Conservation (phyloP, 2,329 filamentous ascomycete genomes). For the Fusarium temperatum region DNA sequence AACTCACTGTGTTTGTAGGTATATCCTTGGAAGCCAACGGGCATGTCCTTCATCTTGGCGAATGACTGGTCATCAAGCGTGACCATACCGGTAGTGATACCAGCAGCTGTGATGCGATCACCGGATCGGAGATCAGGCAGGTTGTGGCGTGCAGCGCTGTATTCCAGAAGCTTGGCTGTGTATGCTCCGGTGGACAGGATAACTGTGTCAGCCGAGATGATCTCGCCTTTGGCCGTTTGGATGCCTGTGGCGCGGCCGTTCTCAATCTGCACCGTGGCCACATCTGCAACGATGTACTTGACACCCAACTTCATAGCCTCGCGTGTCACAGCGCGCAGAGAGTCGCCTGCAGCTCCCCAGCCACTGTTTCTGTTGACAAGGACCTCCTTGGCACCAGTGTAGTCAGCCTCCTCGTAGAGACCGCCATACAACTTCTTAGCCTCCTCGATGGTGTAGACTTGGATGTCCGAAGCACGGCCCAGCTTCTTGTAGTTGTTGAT, state of each 20-base stretch:
- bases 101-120: conserved; percentile 65
- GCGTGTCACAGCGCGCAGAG: conserved; percentile 63
- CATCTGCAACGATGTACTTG: conserved; percentile 65
- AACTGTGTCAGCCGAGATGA: conserved; percentile 59
- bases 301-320: conserved; percentile 64
- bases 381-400: conserved; percentile 66
- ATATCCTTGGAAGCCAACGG: conserved; percentile 57
- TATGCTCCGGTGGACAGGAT: conserved; percentile 67
- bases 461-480: conserved; percentile 51
- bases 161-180: conserved; percentile 64
- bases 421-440: conserved; percentile 63
- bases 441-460: conserved; percentile 56
- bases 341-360: conserved; percentile 70
- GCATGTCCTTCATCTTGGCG: conserved; percentile 57
- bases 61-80: conserved; percentile 59
- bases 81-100: conserved; percentile 67
- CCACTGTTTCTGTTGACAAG: conserved; percentile 69
- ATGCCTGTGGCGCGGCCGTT: conserved; percentile 59
- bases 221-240: conserved; percentile 53
- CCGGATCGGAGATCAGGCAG: conserved; percentile 59
- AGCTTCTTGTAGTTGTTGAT: conserved; percentile 61
- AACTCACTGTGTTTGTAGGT: conserved; percentile 49
- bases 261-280: conserved; percentile 58
- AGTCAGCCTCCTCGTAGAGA: conserved; percentile 68
- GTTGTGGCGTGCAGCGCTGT: conserved; percentile 59